Conservation (phyloP, 495 filamentous ascomycete species). For the Astrocystis sublimbata region DNA sequence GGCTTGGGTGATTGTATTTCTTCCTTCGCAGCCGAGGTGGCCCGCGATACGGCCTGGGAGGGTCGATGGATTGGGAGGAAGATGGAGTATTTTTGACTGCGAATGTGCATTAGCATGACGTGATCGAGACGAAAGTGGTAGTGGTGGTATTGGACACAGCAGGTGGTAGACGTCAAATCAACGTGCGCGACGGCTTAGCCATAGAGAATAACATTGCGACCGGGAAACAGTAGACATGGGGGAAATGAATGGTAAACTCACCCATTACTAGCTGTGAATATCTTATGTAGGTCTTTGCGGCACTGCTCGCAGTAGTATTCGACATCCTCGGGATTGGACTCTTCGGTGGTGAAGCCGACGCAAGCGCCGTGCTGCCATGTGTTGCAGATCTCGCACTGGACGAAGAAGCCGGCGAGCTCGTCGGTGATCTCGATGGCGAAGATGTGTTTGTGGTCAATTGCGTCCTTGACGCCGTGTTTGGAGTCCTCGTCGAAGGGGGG, state of each 20-base stretch:
- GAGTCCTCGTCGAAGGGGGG: slow-evolving; percentile 66
- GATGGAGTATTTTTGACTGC: slow-evolving; percentile 57
- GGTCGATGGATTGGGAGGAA: slow-evolving; percentile 55
- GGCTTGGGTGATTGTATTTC: slow-evolving; percentile 50
- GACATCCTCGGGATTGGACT: slow-evolving; percentile 72
- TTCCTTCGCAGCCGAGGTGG: slow-evolving; percentile 61
- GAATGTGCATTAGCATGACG: slow-evolving; percentile 33
- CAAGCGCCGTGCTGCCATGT: slow-evolving; percentile 99
- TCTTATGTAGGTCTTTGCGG: slow-evolving; percentile 84
- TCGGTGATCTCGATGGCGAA: slow-evolving; percentile 73
- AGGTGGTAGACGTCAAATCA: background rate
- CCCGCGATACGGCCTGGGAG: slow-evolving; percentile 50
- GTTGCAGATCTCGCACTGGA: slow-evolving; percentile 96
- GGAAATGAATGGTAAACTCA: slow-evolving; percentile 50
- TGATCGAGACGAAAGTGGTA: background rate
- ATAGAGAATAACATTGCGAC: background rate
- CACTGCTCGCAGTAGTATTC: slow-evolving; percentile 98
- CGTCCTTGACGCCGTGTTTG: slow-evolving; percentile 50
- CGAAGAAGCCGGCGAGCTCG: slow-evolving; percentile 90
- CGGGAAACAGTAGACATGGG: background rate
- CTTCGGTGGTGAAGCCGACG: slow-evolving; percentile 94
- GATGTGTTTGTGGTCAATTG: slow-evolving; percentile 53
- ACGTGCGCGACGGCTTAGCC: background rate
- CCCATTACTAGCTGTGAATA: slow-evolving; percentile 80
- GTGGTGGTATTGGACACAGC: background rate